Evolutionary conservation across 345 rosid species (phyloP).

Genomic region (Lumnitzera racemosa): DNA sequence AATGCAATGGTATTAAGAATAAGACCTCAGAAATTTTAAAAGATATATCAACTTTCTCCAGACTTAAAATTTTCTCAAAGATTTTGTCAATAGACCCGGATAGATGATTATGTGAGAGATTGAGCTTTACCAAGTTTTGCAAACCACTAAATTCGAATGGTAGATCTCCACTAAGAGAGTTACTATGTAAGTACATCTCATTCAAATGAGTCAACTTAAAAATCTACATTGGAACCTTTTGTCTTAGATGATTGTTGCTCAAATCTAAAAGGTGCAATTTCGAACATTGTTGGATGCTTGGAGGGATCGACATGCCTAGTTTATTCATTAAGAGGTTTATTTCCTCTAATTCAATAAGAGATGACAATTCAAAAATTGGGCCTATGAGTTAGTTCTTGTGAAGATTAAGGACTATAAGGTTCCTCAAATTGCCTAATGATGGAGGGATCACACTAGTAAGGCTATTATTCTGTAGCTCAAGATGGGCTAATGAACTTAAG

Average conservation of each 20-base stretch:
- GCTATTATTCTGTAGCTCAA: no score
- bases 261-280: conserved; percentile 17
- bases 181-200: conserved; percentile 6
- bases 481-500: no score
- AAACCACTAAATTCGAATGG: conserved; percentile 6
- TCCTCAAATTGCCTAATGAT: no score
- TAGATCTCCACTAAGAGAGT: conserved; percentile 20
- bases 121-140: conserved; percentile 7
- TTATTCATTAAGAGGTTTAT: neutral
- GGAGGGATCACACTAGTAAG: no score
- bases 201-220: neutral
- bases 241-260: conserved; percentile 23
- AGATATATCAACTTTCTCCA: conserved; percentile 17
- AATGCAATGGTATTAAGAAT: conserved; percentile 24
- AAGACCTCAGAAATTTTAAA: conserved; percentile 20
- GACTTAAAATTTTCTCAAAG: neutral
- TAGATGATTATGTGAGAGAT: conserved; percentile 25
- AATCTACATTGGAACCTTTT: conserved; percentile 15
- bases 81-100: conserved; percentile 15
- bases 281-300: conserved; percentile 1
- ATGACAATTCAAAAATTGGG: neutral
- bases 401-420: no score
- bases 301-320: neutral
- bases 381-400: no score
- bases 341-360: neutral